phyloP scores from a whole-genome alignment of 306 rosid species.

The Trifolium repens region DNA sequence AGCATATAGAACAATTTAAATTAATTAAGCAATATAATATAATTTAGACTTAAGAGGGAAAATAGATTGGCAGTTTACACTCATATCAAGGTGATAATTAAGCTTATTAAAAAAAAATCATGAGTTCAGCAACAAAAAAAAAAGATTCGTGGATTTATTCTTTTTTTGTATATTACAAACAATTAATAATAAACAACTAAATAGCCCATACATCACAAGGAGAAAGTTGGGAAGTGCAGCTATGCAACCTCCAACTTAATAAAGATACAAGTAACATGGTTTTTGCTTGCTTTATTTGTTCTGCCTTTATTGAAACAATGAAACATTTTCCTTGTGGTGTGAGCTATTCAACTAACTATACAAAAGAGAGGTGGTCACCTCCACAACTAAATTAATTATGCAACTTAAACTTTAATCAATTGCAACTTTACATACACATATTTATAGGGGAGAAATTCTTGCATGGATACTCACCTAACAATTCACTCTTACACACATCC shows the following conservation, averaged over 20 bases:
- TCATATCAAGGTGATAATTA: conserved; percentile 26
- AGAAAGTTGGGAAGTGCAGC: conserved; percentile 41
- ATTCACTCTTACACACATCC: too few relatives aligned
- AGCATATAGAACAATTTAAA: not conserved
- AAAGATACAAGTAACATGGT: conserved; percentile 29
- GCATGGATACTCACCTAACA: too few relatives aligned
- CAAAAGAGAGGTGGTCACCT: conserved; percentile 45
- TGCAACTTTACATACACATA: not conserved
- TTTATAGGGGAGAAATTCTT: too few relatives aligned
- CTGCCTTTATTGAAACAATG: conserved; percentile 31
- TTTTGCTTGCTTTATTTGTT: conserved; percentile 28
- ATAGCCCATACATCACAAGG: conserved; percentile 45
- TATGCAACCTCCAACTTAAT: conserved; percentile 38
- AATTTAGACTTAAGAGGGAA: not conserved
- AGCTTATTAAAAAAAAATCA: not conserved
- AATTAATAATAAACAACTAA: conserved; percentile 34
- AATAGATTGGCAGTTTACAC: not conserved
- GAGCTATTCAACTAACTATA: conserved; percentile 47
- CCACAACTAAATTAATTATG: conserved; percentile 41
- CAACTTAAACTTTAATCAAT: conserved; percentile 40
- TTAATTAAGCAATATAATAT: too few relatives aligned
- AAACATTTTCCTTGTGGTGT: conserved; percentile 28
- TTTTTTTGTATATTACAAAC: conserved; percentile 11
- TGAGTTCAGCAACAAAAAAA: conserved; percentile 2
- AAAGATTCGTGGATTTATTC: conserved; percentile 2